These are phyloP conservation scores for Fennellomyces sp. DNA, from an alignment of 371 early-diverging fungal genomes.

Conservation along the genomic window DNA sequence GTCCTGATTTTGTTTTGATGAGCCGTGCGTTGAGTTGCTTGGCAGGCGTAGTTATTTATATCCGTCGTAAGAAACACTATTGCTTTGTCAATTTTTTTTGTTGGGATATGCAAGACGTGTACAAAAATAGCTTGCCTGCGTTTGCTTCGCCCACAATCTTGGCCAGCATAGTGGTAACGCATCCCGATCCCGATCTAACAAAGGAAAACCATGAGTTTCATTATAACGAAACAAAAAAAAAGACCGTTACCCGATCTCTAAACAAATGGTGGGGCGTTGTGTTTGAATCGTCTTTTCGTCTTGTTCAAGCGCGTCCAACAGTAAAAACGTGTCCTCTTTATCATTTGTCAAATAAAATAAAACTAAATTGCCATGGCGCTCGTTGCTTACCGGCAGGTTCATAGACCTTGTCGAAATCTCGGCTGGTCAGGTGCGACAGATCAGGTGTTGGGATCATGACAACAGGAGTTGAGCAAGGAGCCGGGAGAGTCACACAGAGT, in stretches of 20 bases:
- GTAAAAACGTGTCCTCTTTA: constrained; percentile 89
- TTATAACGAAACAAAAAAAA: background rate
- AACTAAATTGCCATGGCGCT: background rate
- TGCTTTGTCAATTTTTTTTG: background rate
- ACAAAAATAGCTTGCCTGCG: constrained; percentile 34
- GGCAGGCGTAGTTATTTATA: constrained; percentile 78
- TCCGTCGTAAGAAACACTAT: constrained; percentile 74
- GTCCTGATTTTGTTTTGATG: constrained; percentile 47
- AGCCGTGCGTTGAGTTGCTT: constrained; percentile 69
- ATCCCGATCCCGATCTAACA: constrained; percentile 86
- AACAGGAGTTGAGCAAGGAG: background rate
- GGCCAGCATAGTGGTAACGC: constrained; percentile 78
- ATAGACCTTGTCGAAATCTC: constrained; percentile 76
- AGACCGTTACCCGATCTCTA: constrained; percentile 81
- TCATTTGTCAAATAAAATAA: background rate
- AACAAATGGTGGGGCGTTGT: constrained; percentile 65
- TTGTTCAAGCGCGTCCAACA: constrained; percentile 90
- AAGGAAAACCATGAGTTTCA: background rate
- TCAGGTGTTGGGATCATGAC: constrained; percentile 78
- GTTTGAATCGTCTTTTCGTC: constrained; percentile 61
- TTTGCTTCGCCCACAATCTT: constrained; percentile 52
- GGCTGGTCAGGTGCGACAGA: constrained; percentile 68
- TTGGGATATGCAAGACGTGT: background rate
- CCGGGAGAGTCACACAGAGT: background rate
- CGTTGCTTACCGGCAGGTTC: constrained; percentile 79